These are phyloP conservation scores for Fusarium odoratissimum DNA, from an alignment of 2,329 filamentous ascomycete species.

Conservation along the genomic window DNA sequence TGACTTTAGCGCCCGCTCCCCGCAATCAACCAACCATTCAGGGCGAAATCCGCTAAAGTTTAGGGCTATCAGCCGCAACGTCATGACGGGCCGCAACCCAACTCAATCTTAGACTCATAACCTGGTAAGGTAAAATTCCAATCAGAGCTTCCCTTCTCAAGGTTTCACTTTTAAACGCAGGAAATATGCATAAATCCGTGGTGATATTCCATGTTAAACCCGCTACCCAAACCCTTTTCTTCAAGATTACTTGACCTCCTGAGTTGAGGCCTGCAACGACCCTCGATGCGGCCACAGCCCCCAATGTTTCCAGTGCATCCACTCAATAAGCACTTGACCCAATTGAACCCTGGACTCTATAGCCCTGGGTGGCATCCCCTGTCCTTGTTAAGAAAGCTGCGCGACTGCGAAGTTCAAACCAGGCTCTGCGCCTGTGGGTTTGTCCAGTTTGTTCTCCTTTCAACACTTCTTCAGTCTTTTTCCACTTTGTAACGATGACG, in stretches of 20 bases:
- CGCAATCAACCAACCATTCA: conserved; percentile 19
- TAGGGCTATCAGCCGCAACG: conserved; percentile 9
- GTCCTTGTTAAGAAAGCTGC: conserved; percentile 11
- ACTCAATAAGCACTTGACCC: conserved; percentile 29
- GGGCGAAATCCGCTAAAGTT: conserved; percentile 12
- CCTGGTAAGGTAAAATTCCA: neutral
- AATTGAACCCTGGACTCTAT: conserved; percentile 30
- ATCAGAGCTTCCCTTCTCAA: neutral
- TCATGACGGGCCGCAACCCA: conserved; percentile 3
- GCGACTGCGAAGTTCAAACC: conserved; percentile 23
- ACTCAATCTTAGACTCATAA: neutral
- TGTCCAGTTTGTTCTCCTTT: neutral
- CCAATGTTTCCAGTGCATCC: conserved; percentile 11
- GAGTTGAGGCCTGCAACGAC: conserved; percentile 22
- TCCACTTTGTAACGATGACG: conserved; percentile 9
- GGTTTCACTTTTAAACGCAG: neutral
- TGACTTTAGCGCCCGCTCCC: conserved; percentile 29
- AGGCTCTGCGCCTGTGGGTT: conserved; percentile 29
- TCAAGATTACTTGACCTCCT: neutral
- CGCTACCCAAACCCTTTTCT: neutral
- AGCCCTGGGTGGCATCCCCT: conserved; percentile 29
- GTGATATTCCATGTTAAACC: neutral
- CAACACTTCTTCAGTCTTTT: neutral
- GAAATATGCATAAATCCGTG: neutral
- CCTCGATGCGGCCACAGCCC: conserved; percentile 14